Evolutionary conservation across 2,329 filamentous ascomycete genomes (phyloP), one percentile per base, ranked within the genome.

Genomic region (Penicillium sp.): DNA sequence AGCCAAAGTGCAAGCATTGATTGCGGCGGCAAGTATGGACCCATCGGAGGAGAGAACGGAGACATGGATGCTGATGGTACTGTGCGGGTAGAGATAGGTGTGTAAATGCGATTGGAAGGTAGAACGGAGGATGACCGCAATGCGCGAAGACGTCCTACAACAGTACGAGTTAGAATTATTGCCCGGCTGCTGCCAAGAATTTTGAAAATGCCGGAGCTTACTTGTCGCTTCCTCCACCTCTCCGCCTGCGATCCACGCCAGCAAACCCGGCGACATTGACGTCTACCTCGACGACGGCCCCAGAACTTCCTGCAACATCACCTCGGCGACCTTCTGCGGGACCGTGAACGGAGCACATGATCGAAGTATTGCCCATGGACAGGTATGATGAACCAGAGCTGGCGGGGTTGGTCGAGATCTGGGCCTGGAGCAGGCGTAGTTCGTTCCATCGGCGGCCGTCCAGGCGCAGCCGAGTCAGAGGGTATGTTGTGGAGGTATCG

Each of bases 371-470:
- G 67, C 94, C 94, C 88, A 96, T 96, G 72, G 96, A 91, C 56
- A 97, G 85, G 75, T 96, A 96, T 58, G 89, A 90, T 43, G 90
- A 96, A 33, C 94, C 94, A 67, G 97, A 94, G 53, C 92, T 92
- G 48, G 92, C 89, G 57, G 92, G 88, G 75, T 97, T 94, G 1
- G 92, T 97, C 59, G 89, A 89, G 70, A 99, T 92, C 75, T 95
- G 90, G 46, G 89, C 93, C 69, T 91, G 86, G 49, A 96, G 83
- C 7, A 90, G 87, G 26, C 94, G 91, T 37, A 99, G 85, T 75
- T 99, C 94, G 78, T 99, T 97, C 94, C 94, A 99, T 66, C 94
- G 87, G 58, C 94, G 87, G 58, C 89, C 89, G 70, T 89, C 93
- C 62, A 90, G 86, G 69, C 89, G 88, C 59, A 92, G 82, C 51